Evolutionary conservation across 352 stramenopile genomes (phyloP), one percentile per base, ranked within the genome.

Genomic region (Phytophthora podocarpi): DNA sequence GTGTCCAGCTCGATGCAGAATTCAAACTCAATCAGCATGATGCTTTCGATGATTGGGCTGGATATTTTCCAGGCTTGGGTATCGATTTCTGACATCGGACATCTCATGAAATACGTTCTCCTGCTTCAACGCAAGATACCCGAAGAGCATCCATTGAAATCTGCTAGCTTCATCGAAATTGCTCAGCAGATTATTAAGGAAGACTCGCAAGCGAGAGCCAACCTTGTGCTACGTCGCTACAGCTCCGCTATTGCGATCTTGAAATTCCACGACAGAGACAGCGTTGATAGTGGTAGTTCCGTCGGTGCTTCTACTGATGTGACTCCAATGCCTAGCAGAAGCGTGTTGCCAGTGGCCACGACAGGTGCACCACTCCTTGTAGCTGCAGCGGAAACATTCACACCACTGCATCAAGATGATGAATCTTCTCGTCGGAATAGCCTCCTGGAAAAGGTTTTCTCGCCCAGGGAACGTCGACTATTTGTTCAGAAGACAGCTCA

Each of bases 1-100:
- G 48, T 56, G 2, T 45, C 48, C 23, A 46, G 48, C 18, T 56
- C 48, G 23, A 56, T 46, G 48, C 48, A 56, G 48, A 56, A 56
- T 28, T 45, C 48, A 0, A 56, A 16, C 23, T 45, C 48, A 9
- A 46, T 45, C 10, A 37, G 23, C 12, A 46, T 24, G 4, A 37
- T 46, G 24, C 16, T 56, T 4, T 28, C 24, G 3, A 46, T 36
- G 48, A 35, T 56, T 46, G 35, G 32, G 3, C 13, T 56, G 13
- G 48, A 56, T n/a, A 16, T 28, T 37, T 30, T 32, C 7, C 31
- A 43, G 9, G 35, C 32, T 20, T 56, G 34, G 48, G 10, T 37
- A 10, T 56, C 48, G 1, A 45, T 45, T 9, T 46, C 23, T 9
- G 48, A 46, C 34, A 45, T 56, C 16, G n/a, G 24, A 5, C n/a